A percentile compares a stretch with the other conserved stretches of the same genome.
Conservation (phyloP, 2,329 filamentous ascomycete genomes). For the Phialophora chinensis region DNA sequence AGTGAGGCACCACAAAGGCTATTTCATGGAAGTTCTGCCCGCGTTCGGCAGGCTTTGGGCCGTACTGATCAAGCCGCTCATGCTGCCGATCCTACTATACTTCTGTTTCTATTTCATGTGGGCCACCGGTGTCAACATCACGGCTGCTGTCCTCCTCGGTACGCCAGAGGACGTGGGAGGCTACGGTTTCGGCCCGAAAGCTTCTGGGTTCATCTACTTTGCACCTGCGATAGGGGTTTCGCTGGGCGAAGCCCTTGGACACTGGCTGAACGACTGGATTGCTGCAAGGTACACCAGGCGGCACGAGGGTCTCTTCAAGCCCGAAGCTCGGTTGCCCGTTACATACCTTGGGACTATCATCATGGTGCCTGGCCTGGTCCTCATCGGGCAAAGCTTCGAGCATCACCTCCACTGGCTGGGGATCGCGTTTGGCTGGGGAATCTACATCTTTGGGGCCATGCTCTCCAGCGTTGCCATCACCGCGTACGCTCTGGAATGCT, state of each 20-base stretch:
- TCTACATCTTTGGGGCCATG: conserved; percentile 51
- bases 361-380: conserved; percentile 57
- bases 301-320: conserved; percentile 60
- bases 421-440: conserved; percentile 56
- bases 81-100: conserved; percentile 45
- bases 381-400: conserved; percentile 60
- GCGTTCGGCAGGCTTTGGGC: conserved; percentile 44
- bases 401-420: conserved; percentile 59
- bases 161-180: conserved; percentile 42
- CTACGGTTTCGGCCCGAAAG: conserved; percentile 57
- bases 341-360: conserved; percentile 56
- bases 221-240: conserved; percentile 60
- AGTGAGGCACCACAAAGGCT: conserved; percentile 28
- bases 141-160: conserved; percentile 58
- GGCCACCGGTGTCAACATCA: conserved; percentile 60
- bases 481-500: conserved; percentile 60
- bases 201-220: conserved; percentile 64
- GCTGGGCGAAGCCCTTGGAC: conserved; percentile 60
- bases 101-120: conserved; percentile 47
- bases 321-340: conserved; percentile 59
- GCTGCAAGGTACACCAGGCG: conserved; percentile 52
- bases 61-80: conserved; percentile 47
- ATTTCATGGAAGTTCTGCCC: conserved; percentile 42
- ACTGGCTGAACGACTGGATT: conserved; percentile 61
- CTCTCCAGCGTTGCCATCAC: conserved; percentile 52